Evolutionary conservation across 2,329 filamentous ascomycete species (phyloP), one percentile per base, ranked within the genome.

Genomic region (Sporothrix schenckii): DNA sequence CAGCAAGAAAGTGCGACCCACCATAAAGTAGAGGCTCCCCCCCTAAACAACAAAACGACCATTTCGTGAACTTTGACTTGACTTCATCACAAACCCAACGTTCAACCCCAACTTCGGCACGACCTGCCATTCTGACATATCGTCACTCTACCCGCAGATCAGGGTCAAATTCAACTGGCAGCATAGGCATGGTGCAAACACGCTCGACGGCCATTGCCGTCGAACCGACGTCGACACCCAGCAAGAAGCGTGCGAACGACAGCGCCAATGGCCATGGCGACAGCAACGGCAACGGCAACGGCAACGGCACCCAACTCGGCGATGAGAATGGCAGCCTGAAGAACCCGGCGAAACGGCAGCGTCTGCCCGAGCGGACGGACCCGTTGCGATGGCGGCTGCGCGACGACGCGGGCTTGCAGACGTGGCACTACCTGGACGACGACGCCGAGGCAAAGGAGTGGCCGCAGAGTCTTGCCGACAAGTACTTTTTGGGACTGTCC

Each of bases 381-480:
- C 87, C 88, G 74, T 86, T 88, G 9, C 86, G 91, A 80, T 99
- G 95, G 95, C 88, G 95, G 72, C 81, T 98, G 78, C 86, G 88
- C 72, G 91, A 96, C 77, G 92, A 97, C 72, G 86, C 88, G 67
- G 94, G 95, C 65, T 86, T 92, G 69, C 93, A 97, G 76, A 97
- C 92, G 66, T 99, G 95, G 95, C 92, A 95, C 76, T 99, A 98
- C 78, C 83, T 99, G 3, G 87, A 88, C 11, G 90, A 95, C 69
- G 86, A 89, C 30, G 85, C 92, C 71, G 89, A 92, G 69, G 81
- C 85, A 9, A 83, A 91, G 75, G 82, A 87, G 70, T 97, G 94
- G 94, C 93, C 94, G 5, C 94, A 97, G 81, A 91, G 88, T 30
- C 85, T 84, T 70, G 92, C 93, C n/a, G 96, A 99, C 78, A 97